A percentile compares a stretch with the other conserved stretches of the same genome.
These are phyloP conservation scores for Mortierella hygrophila DNA, from an alignment of 192 early-diverging fungal species.

Conservation along the genomic window DNA sequence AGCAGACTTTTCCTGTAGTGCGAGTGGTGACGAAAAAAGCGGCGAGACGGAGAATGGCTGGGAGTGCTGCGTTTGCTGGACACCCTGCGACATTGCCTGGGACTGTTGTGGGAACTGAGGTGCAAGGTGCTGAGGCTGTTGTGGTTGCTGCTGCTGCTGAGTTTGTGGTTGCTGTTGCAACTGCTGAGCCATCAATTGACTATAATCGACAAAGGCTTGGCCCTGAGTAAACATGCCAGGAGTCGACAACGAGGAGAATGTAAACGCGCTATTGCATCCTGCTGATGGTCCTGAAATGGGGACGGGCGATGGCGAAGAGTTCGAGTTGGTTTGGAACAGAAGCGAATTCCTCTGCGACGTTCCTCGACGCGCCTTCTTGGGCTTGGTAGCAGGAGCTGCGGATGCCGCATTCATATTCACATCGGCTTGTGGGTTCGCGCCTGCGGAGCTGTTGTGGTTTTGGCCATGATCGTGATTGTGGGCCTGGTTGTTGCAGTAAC, in stretches of 20 bases:
- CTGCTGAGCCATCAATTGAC: constrained; percentile 13
- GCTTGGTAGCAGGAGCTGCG: background rate
- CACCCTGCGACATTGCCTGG: background rate
- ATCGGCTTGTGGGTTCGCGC: background rate
- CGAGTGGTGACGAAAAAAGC: constrained; percentile 38
- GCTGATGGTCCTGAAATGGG: background rate
- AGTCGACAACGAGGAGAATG: constrained; percentile 42
- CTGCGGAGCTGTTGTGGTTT: background rate
- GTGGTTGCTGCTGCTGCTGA: constrained; percentile 16
- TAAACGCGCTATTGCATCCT: constrained; percentile 12
- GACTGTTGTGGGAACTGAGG: constrained; percentile 19
- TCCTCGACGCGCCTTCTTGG: constrained; percentile 24
- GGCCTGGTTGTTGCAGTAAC: background rate
- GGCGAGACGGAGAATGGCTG: constrained; percentile 45
- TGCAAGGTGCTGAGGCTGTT: constrained; percentile 14
- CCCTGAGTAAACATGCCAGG: constrained; percentile 52
- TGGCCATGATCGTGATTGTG: background rate
- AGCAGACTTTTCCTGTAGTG: constrained; percentile 25
- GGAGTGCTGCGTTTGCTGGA: constrained; percentile 8
- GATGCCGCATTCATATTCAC: background rate
- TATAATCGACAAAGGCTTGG: constrained; percentile 41
- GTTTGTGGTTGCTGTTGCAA: constrained; percentile 7
- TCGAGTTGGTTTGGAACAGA: constrained; percentile 3
- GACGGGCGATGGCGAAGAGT: background rate
- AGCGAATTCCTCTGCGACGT: constrained; percentile 24